phyloP scores from a whole-genome alignment of 179 eudicot genomes.

The Beta corolliflora region DNA sequence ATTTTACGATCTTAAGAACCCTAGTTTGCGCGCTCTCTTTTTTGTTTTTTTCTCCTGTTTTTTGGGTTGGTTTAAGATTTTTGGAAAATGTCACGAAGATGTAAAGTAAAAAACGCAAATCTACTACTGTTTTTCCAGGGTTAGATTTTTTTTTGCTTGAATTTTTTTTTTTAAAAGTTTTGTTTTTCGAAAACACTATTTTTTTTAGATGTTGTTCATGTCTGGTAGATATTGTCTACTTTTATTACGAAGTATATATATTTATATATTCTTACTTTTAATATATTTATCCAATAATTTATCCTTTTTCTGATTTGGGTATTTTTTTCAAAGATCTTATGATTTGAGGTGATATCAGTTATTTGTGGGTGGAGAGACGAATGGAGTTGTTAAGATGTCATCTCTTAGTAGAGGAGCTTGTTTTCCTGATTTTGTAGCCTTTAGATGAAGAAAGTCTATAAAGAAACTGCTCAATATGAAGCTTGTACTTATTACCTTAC shows the following conservation, averaged over 20 bases:
- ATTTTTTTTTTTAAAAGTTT: background rate
- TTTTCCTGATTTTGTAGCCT: slow-evolving; percentile 90
- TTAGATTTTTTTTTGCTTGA: background rate
- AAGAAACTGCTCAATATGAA: slow-evolving; percentile 96
- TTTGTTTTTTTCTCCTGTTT: background rate
- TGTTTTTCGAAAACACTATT: slow-evolving; percentile 9
- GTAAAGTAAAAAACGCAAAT: slow-evolving; percentile 22
- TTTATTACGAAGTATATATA: background rate
- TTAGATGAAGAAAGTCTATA: slow-evolving; percentile 95
- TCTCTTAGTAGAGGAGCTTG: slow-evolving; percentile 98
- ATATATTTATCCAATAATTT: slow-evolving; percentile 7
- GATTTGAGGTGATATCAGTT: slow-evolving; percentile 30
- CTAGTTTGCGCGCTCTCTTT: background rate
- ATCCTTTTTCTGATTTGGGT: slow-evolving; percentile 19
- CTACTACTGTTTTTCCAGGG: background rate
- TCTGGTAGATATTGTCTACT: slow-evolving; percentile 5
- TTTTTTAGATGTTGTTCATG: slow-evolving; percentile 6
- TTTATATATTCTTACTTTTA: background rate
- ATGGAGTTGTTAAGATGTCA: slow-evolving; percentile 58
- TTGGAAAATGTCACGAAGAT: slow-evolving; percentile 27
- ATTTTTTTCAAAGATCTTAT: slow-evolving; percentile 60
- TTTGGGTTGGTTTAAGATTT: slow-evolving; percentile 25
- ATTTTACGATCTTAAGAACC: slow-evolving; percentile 34
- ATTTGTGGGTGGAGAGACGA: slow-evolving; percentile 34
- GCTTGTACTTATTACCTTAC: slow-evolving; percentile 10